phyloP scores from a whole-genome alignment of 768 basidiomycete species.

The Panellus pusillus region DNA sequence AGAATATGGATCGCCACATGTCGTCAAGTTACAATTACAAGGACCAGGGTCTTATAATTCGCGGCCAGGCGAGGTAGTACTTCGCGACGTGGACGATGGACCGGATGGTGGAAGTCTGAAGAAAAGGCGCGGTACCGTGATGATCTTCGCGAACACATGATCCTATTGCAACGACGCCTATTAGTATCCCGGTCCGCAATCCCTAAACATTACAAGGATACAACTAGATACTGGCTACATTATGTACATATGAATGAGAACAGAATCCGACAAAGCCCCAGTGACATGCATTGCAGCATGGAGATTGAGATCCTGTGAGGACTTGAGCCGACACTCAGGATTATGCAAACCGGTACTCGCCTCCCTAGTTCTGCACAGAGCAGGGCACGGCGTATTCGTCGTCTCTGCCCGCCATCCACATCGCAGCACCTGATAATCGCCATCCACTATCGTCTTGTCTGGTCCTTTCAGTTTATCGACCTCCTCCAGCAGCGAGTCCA shows the following conservation, averaged over 20 bases:
- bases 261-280: background rate
- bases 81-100: no score
- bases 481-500: constrained; percentile 24
- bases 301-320: constrained; percentile 2
- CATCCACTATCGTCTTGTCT: constrained; percentile 3
- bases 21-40: no score
- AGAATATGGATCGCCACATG: background rate
- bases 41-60: no score
- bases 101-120: no score
- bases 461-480: constrained; percentile 23
- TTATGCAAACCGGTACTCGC: background rate
- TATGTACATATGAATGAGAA: background rate
- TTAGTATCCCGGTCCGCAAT: background rate
- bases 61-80: no score
- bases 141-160: background rate
- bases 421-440: constrained; percentile 37
- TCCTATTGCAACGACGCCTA: background rate
- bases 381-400: constrained; percentile 29
- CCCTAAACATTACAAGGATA: background rate
- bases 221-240: background rate
- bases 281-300: constrained; percentile 15
- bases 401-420: constrained; percentile 44
- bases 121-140: constrained; percentile 7
- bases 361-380: constrained; percentile 28
- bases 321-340: background rate